These are phyloP conservation scores for Polygonum maritimum DNA, from an alignment of 148 eudicot species.

Conservation along the genomic window DNA sequence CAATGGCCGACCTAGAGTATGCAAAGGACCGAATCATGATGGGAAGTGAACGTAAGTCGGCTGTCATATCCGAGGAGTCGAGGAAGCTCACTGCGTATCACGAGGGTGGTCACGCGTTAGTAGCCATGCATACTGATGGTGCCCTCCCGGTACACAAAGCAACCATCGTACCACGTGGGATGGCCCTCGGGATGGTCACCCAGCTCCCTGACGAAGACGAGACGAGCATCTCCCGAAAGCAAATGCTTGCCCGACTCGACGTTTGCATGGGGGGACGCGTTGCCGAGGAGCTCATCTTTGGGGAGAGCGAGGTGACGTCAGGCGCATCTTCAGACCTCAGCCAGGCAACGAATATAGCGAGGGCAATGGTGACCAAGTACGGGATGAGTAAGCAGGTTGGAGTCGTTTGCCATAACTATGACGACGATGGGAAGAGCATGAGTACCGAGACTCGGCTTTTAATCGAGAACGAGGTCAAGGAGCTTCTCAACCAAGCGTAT, in stretches of 20 bases:
- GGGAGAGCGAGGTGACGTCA: conserved; percentile 87
- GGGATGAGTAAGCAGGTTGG: conserved; percentile 95
- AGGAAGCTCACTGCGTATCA: conserved; percentile 81
- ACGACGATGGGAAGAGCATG: conserved; percentile 95
- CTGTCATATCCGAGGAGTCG: conserved; percentile 84
- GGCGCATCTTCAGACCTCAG: conserved; percentile 85
- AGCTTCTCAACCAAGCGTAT: conserved; percentile 65
- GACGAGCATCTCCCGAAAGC: conserved; percentile 74
- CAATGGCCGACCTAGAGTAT: conserved; percentile 77
- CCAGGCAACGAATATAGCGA: conserved; percentile 71
- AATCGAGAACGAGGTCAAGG: conserved; percentile 75
- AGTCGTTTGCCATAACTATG: conserved; percentile 74
- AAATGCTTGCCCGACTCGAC: conserved; percentile 94
- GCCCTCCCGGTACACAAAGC: conserved; percentile 97
- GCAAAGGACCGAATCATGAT: conserved; percentile 93
- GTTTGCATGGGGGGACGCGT: conserved; percentile 98
- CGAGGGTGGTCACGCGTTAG: conserved; percentile 97
- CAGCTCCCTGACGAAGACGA: conserved; percentile 88
- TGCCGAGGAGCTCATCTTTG: conserved; percentile 95
- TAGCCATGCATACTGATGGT: conserved; percentile 87
- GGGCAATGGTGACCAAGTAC: conserved; percentile 88
- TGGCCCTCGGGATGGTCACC: conserved; percentile 91
- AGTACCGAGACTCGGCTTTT: conserved; percentile 85
- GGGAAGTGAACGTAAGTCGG: conserved; percentile 99
- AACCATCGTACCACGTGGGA: conserved; percentile 86